phyloP scores from a whole-genome alignment of 495 filamentous ascomycete species.

The Eremomyces bilateralis region DNA sequence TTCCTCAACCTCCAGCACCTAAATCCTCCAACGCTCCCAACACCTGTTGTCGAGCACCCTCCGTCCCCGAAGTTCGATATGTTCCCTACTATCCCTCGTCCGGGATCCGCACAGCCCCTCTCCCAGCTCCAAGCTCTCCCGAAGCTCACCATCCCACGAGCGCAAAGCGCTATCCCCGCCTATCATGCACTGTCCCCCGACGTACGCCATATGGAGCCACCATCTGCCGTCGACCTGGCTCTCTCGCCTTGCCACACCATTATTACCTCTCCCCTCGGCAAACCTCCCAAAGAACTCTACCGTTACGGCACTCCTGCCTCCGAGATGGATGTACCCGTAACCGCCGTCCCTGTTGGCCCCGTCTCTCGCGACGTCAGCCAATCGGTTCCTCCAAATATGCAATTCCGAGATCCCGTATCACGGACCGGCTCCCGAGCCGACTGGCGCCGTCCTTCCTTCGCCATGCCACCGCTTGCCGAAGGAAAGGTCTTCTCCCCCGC shows the following conservation, averaged over 20 bases:
- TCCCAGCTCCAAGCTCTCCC: conserved; percentile 17
- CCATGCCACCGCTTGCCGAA: conserved; percentile 33
- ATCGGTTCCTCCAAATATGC: conserved; percentile 87
- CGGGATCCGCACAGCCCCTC: conserved; percentile 4
- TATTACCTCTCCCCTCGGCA: conserved; percentile 21
- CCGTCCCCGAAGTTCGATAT: conserved; percentile 16
- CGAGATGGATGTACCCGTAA: conserved; percentile 75
- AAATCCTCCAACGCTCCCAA: conserved; percentile 20
- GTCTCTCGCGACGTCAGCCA: conserved; percentile 54
- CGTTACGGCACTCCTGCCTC: conserved; percentile 64
- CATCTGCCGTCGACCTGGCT: conserved; percentile 10
- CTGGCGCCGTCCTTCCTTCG: conserved; percentile 32
- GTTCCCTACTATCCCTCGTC: conserved; percentile 10
- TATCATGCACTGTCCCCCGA: neutral
- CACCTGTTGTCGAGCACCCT: conserved; percentile 11
- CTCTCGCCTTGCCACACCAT: conserved; percentile 15
- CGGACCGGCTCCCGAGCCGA: conserved; percentile 21
- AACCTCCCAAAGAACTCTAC: conserved; percentile 24
- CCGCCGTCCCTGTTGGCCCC: conserved; percentile 43
- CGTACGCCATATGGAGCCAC: too few relatives aligned
- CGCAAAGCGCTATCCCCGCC: conserved; percentile 5
- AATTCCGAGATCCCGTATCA: conserved; percentile 36
- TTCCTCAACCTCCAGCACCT: conserved; percentile 66
- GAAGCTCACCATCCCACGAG: conserved; percentile 17
- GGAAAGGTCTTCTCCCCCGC: conserved; percentile 21